Conservation (phyloP, 495 filamentous ascomycete genomes). For the Penicillium roqueforti region DNA sequence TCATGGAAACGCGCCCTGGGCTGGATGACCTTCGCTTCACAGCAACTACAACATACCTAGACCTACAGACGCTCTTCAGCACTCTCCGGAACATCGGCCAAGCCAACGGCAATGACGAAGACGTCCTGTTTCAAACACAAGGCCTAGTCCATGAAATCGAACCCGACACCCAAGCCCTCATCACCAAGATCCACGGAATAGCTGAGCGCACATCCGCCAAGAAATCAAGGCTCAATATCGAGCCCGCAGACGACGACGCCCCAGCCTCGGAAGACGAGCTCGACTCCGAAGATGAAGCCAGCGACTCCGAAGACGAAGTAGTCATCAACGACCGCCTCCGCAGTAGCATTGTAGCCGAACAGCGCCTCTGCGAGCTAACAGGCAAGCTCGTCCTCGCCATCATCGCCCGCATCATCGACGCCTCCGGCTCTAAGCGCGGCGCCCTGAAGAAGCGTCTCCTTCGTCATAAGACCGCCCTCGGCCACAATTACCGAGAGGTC, state of each 20-base stretch:
- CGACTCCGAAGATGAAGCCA: constrained; percentile 58
- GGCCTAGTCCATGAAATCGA: constrained; percentile 62
- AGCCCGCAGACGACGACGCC: constrained; percentile 65
- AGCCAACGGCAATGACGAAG: constrained; percentile 44
- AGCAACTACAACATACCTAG: constrained; percentile 71
- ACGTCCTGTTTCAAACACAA: constrained; percentile 48
- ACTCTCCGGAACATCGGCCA: constrained; percentile 54
- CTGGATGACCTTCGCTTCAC: constrained; percentile 72
- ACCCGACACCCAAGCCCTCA: constrained; percentile 51
- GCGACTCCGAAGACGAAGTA: constrained; percentile 48
- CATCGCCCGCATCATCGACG: constrained; percentile 67
- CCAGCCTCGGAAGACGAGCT: constrained; percentile 44
- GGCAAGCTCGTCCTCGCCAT: constrained; percentile 78
- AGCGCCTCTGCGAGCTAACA: constrained; percentile 77
- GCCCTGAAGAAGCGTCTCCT: constrained; percentile 59
- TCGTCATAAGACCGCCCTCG: constrained; percentile 63
- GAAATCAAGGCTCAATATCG: constrained; percentile 59
- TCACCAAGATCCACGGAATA: constrained; percentile 68
- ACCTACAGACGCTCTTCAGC: constrained; percentile 74
- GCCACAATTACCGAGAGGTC: constrained; percentile 72
- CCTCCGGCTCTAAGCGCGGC: constrained; percentile 51
- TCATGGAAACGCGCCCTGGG: constrained; percentile 52
- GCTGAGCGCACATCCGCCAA: constrained; percentile 74
- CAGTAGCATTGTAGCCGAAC: constrained; percentile 67
- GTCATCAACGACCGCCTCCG: constrained; percentile 52